A percentile compares a stretch with the other conserved stretches of the same genome.
Evolutionary conservation across 2,329 filamentous ascomycete genomes (phyloP).

Genomic region (Neonectria neomacrospora): DNA sequence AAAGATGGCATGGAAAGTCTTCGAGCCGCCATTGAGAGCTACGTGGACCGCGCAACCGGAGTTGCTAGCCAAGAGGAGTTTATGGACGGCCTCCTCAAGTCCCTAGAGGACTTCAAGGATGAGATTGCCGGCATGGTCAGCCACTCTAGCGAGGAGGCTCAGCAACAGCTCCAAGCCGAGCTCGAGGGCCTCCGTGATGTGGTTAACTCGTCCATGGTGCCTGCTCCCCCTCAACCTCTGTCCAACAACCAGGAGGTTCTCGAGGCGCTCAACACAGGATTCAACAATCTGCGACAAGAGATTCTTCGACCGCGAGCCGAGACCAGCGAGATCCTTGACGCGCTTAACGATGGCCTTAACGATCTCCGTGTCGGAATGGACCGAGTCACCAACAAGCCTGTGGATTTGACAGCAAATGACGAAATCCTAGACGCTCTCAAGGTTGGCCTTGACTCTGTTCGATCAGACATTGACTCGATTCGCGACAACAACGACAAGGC

Average conservation of each 20-base stretch:
- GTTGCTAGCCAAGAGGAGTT: constrained; percentile 81
- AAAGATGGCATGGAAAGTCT: constrained; percentile 88
- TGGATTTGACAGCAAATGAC: constrained; percentile 85
- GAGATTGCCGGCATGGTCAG: constrained; percentile 73
- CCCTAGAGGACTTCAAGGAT: constrained; percentile 73
- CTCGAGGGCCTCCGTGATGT: constrained; percentile 84
- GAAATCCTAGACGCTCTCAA: constrained; percentile 91
- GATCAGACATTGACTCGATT: constrained; percentile 80
- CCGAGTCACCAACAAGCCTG: constrained; percentile 78
- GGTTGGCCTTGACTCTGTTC: constrained; percentile 79
- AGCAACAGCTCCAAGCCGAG: constrained; percentile 80
- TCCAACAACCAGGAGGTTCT: constrained; percentile 73
- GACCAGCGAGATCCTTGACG: constrained; percentile 88
- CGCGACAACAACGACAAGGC: constrained; percentile 68
- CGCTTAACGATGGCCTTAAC: constrained; percentile 87
- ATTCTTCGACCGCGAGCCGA: constrained; percentile 75
- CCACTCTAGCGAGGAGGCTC: constrained; percentile 58
- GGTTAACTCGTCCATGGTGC: constrained; percentile 76
- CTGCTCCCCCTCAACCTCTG: constrained; percentile 59
- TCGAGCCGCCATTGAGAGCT: constrained; percentile 81
- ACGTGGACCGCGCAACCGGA: constrained; percentile 78
- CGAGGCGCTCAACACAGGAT: constrained; percentile 74
- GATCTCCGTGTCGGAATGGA: constrained; percentile 83
- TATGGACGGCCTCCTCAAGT: constrained; percentile 73
- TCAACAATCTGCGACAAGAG: constrained; percentile 80